Base-by-base conservation (phyloP, 495 filamentous ascomycete genomes). In the Endocarpon pusillum region DNA sequence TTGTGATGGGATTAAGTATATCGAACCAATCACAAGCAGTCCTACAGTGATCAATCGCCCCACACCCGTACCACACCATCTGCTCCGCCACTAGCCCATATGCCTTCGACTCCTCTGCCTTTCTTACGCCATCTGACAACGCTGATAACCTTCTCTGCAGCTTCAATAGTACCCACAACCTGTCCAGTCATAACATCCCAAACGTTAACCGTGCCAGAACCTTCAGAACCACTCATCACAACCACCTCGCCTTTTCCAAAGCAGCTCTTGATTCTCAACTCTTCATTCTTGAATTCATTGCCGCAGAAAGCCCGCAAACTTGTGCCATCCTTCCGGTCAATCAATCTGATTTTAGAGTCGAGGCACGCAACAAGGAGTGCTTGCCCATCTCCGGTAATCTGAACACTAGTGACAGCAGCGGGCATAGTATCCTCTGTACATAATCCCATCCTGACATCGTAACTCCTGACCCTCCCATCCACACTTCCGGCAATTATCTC, bases 371-470 rank as follows among this genome's bases (percentile, higher is more conserved):
- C 73, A n/a, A 97, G 51, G 14, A 86, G 42, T 1, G 76, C 73
- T 45, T 78, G 74, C 3, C 76, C 78, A 41, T 83, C 80, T 30
- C 58, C 61, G 10, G 77, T 81, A 34, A 80, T 56, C 16, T 58
- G 61, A 23, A 92, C 52, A 44, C 74, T 80, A 8, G 86, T 94
- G 5, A 65, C 55, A 6, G 61, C 58, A 17, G 60, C 51, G 11
- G 48, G 59, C 9, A 65, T 47, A 3, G 85, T 71, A 58, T 97
- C 89, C 3, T 74, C 71, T 11, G 69, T 67, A 12, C 77, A 61
- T 42, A 59, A 58, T 0, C 89, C 91, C 68, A 72, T 81, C 18
- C 85, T 65, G n/a, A 94, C 45, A 58, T 97, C 89, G 55, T 97
- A 96, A 27, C 67, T 58, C 36, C 91, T 66, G 5, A 85, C 66